These are phyloP conservation scores for Trichoderma parareesei DNA, from an alignment of 495 filamentous ascomycete genomes.

Conservation along the genomic window DNA sequence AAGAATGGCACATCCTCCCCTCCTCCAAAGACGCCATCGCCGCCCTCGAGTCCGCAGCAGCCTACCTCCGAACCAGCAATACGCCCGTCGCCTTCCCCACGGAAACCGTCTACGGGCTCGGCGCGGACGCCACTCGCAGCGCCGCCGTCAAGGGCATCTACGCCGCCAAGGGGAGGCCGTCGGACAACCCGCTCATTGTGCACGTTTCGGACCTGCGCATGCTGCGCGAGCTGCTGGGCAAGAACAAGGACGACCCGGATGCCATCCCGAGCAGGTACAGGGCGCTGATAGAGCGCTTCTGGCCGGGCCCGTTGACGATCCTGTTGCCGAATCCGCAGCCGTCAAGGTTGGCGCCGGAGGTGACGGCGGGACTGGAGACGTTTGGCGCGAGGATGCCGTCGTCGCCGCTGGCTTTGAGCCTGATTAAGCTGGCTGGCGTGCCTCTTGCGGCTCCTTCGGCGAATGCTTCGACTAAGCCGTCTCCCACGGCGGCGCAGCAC, in stretches of 20 bases:
- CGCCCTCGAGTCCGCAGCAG: constrained; percentile 45
- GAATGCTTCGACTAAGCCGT: constrained; percentile 87
- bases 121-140: constrained; percentile 83
- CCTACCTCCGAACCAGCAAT: constrained; percentile 51
- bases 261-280: constrained; percentile 75
- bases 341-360: constrained; percentile 71
- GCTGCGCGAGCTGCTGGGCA: constrained; percentile 54
- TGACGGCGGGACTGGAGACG: constrained; percentile 72
- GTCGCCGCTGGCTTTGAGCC: constrained; percentile 70
- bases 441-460: constrained; percentile 93
- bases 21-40: constrained; percentile 11
- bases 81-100: constrained; percentile 91
- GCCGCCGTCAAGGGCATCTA: constrained; percentile 88
- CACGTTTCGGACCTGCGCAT: constrained; percentile 79
- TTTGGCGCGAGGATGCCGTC: constrained; percentile 89
- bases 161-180: constrained; percentile 76
- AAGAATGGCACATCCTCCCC: constrained; percentile 18
- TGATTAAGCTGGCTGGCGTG: constrained; percentile 66
- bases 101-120: constrained; percentile 95
- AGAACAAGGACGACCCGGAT: constrained; percentile 23
- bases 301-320: constrained; percentile 92
- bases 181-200: constrained; percentile 92
- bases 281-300: constrained; percentile 73
- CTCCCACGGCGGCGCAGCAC: constrained; percentile 81
- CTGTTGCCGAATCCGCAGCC: constrained; percentile 68